These are phyloP conservation scores for Amphibolis antarctica DNA, from an alignment of 106 monocot species.

Conservation along the genomic window DNA sequence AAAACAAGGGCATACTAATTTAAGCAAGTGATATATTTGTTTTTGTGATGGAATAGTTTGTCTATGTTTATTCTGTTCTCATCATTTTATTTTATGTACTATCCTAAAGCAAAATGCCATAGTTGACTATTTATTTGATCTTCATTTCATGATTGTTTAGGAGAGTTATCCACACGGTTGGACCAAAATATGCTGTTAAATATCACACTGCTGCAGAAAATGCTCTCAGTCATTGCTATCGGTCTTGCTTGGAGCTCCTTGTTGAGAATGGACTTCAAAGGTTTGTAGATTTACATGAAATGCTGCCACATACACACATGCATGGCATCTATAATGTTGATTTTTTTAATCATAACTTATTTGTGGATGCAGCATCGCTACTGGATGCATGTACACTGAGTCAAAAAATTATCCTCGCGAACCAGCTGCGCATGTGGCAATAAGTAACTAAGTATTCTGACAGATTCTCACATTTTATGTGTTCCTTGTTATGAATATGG, in stretches of 20 bases:
- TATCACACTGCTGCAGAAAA: conserved; percentile 99
- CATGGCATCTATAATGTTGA: background rate
- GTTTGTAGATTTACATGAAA: conserved; percentile 20
- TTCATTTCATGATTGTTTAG: conserved; percentile 26
- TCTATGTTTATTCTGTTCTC: background rate
- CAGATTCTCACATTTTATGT: background rate
- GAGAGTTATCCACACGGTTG: conserved; percentile 92
- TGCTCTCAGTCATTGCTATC: conserved; percentile 94
- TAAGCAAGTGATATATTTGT: too few relatives aligned
- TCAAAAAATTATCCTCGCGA: conserved; percentile 93
- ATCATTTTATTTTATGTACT: background rate
- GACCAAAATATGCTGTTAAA: conserved; percentile 97
- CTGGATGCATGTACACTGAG: conserved; percentile 93
- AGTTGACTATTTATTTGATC: background rate
- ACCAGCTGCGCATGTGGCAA: conserved; percentile 99
- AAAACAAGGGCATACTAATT: too few relatives aligned
- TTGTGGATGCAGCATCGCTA: conserved; percentile 67
- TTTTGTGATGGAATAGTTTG: background rate
- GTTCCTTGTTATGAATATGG: background rate
- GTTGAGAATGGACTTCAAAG: conserved; percentile 95
- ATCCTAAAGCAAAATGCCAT: background rate
- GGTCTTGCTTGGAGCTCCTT: conserved; percentile 90
- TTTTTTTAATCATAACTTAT: conserved; percentile 1
- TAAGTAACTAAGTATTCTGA: conserved; percentile 51
- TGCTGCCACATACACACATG: background rate